Evolutionary conservation across 495 filamentous ascomycete genomes (phyloP).

Genomic region (Penicillium desertorum): DNA sequence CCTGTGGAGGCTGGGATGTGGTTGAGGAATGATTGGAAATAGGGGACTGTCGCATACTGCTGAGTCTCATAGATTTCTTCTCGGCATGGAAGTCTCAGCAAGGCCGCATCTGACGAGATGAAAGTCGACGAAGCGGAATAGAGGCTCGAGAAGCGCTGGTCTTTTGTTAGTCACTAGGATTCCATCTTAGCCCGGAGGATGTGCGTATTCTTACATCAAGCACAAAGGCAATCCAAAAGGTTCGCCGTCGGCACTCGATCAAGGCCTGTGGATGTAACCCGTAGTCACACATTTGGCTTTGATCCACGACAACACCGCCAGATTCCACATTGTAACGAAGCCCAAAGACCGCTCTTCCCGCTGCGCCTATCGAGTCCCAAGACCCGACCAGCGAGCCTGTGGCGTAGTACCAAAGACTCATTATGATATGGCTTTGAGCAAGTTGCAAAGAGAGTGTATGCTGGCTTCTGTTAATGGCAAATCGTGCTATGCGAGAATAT

Average conservation of each 20-base stretch:
- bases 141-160: constrained; percentile 56
- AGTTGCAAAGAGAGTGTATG: constrained; percentile 57
- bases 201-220: constrained; percentile 51
- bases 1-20: constrained; percentile 26
- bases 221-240: constrained; percentile 66
- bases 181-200: neutral
- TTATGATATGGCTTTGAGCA: constrained; percentile 60
- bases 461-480: constrained; percentile 53
- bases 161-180: constrained; percentile 3
- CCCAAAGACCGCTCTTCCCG: constrained; percentile 55
- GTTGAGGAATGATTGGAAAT: constrained; percentile 53
- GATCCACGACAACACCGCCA: constrained; percentile 48
- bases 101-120: constrained; percentile 54
- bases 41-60: constrained; percentile 51
- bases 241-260: constrained; percentile 64
- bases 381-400: constrained; percentile 51
- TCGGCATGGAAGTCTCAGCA: constrained; percentile 61
- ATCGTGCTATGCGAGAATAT: constrained; percentile 58
- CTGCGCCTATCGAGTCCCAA: constrained; percentile 60
- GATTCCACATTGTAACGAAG: constrained; percentile 62
- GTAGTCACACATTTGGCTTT: constrained; percentile 50
- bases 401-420: constrained; percentile 63
- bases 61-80: constrained; percentile 58
- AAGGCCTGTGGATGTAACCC: constrained; percentile 56
- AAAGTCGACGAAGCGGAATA: constrained; percentile 46